Evolutionary conservation across 148 eudicot species (phyloP).

Genomic region (Rhododendron williamsianum): DNA sequence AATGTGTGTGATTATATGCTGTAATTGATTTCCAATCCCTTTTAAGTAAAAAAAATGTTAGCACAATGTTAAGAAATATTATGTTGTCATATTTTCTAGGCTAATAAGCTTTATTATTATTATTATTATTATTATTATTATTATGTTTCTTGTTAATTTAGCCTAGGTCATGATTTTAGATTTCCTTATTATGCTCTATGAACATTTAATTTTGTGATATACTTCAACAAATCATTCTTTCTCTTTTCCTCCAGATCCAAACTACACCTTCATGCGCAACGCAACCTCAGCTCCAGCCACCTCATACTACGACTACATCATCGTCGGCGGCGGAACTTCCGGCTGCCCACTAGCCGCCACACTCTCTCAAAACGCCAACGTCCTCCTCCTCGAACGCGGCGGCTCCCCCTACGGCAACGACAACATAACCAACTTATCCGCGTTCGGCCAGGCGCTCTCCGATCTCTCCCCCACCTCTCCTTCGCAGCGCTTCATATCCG

Average conservation of each 20-base stretch:
- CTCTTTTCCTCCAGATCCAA: constrained; percentile 36
- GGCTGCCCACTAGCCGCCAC: constrained; percentile 92
- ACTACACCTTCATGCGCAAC: constrained; percentile 57
- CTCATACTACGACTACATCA: constrained; percentile 84
- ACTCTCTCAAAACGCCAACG: constrained; percentile 58
- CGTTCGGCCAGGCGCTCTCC: constrained; percentile 58
- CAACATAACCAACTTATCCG: constrained; percentile 60
- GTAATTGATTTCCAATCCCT: no score
- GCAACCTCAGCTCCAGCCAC: constrained; percentile 56
- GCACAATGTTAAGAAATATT: no score
- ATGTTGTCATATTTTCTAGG: no score
- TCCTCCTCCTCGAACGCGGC: constrained; percentile 89
- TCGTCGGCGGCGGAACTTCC: constrained; percentile 85
- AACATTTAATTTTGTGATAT: no score
- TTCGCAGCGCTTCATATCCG: constrained; percentile 77
- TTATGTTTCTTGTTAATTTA: no score
- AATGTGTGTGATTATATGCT: no score
- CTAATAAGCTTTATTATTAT: no score
- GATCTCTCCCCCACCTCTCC: constrained; percentile 70
- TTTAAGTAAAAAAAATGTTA: no score
- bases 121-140: no score
- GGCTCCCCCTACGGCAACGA: constrained; percentile 84
- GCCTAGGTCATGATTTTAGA: no score
- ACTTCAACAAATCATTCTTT: not conserved
- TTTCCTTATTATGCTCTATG: no score